phyloP scores from a whole-genome alignment of 768 basidiomycete species.

The Termitomyces sp. region DNA sequence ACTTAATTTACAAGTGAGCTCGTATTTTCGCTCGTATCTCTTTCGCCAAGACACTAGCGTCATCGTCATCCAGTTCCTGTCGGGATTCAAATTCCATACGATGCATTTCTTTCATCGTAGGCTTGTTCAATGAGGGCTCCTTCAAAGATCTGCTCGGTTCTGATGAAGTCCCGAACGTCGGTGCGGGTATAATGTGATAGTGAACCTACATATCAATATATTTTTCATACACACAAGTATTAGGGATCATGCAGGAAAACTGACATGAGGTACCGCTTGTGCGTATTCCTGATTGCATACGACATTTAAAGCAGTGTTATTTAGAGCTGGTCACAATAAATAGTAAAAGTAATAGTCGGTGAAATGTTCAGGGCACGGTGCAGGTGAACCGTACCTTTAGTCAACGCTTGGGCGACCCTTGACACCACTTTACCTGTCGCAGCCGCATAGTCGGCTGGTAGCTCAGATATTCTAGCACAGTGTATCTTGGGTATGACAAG shows the following conservation, averaged over 20 bases:
- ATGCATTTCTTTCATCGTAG: conserved; percentile 52
- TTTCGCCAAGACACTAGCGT: conserved; percentile 39
- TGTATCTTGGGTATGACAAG: conserved; percentile 69
- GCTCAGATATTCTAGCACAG: conserved; percentile 56
- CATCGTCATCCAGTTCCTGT: conserved; percentile 54
- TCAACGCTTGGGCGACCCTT: conserved; percentile 57
- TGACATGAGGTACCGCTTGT: conserved; percentile 73
- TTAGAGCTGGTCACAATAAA: conserved; percentile 35
- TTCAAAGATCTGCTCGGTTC: conserved; percentile 3
- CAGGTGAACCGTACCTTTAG: conserved; percentile 38
- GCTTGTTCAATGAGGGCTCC: conserved; percentile 16
- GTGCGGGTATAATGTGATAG: conserved; percentile 74
- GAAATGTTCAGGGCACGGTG: background rate
- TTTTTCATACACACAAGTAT: background rate
- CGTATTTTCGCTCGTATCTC: conserved; percentile 46
- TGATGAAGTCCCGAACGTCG: conserved; percentile 30
- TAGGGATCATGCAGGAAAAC: conserved; percentile 14
- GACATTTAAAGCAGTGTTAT: conserved; percentile 66
- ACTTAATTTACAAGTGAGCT: conserved; percentile 27
- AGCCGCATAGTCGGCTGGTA: conserved; percentile 54
- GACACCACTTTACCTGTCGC: conserved; percentile 56
- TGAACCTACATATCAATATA: conserved; percentile 46
- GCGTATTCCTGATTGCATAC: conserved; percentile 83
- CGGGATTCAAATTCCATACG: conserved; percentile 53
- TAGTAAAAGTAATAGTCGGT: conserved; percentile 5